These are phyloP conservation scores for Coprinellus aureogranulatus DNA, from an alignment of 768 basidiomycete species.

Conservation along the genomic window DNA sequence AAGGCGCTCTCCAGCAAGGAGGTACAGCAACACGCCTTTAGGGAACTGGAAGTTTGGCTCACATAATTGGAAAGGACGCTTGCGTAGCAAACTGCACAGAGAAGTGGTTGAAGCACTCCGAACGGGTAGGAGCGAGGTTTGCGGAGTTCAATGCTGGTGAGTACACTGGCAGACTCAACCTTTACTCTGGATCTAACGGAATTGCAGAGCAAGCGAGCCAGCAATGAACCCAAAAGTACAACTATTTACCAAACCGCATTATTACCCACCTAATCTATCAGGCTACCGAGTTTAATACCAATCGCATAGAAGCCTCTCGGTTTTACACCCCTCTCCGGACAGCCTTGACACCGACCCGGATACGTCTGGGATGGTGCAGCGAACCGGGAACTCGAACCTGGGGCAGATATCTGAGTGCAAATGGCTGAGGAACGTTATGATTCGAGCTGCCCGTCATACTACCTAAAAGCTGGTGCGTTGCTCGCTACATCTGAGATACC, in stretches of 20 bases:
- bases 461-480: too few relatives aligned
- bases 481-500: too few relatives aligned
- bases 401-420: too few relatives aligned
- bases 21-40: constrained; percentile 43
- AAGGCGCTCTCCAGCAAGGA: constrained; percentile 92
- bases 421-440: too few relatives aligned
- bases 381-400: too few relatives aligned
- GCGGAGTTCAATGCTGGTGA: constrained; percentile 89
- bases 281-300: neutral
- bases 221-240: constrained; percentile 9
- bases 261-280: constrained; percentile 1
- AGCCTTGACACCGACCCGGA: too few relatives aligned
- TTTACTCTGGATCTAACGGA: neutral
- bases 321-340: neutral
- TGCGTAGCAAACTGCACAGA: constrained; percentile 94
- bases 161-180: constrained; percentile 22
- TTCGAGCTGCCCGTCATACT: too few relatives aligned
- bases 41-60: constrained; percentile 1
- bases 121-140: constrained; percentile 88
- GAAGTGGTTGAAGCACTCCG: constrained; percentile 97
- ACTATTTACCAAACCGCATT: neutral
- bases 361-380: too few relatives aligned
- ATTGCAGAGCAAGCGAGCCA: constrained; percentile 3
- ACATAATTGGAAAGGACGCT: constrained; percentile 54
- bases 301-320: neutral